Percentiles rank a stretch among this genome's conserved stretches.
Conservation (phyloP, 371 early-diverging fungal species). For the Cokeromyces recurvatus region DNA sequence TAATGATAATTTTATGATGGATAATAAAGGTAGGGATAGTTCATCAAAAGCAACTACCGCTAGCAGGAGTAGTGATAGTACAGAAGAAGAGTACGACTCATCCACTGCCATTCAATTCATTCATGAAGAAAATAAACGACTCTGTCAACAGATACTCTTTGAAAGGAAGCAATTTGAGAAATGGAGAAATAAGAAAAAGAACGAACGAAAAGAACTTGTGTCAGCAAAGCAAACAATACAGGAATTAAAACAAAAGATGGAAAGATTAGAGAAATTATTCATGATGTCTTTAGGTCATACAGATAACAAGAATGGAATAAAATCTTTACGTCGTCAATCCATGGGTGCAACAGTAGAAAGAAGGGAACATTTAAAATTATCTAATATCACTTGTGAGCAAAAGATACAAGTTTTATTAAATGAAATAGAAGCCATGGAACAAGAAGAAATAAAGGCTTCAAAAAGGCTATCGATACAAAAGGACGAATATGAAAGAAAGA, state of each 20-base stretch:
- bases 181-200: constrained; percentile 4
- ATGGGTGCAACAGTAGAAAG: constrained; percentile 10
- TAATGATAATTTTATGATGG: background rate
- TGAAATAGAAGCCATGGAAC: constrained; percentile 28
- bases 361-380: background rate
- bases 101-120: constrained; percentile 2
- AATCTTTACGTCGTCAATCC: background rate
- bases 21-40: background rate
- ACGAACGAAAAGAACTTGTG: no score
- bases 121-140: constrained; percentile 14
- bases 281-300: background rate
- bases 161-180: constrained; percentile 11
- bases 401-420: constrained; percentile 19
- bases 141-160: constrained; percentile 8
- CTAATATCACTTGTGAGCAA: constrained; percentile 3
- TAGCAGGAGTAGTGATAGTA: background rate
- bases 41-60: background rate
- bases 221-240: constrained; percentile 1
- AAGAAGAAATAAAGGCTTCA: no score
- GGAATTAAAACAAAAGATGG: background rate
- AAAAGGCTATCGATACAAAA: no score
- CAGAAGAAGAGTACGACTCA: no score
- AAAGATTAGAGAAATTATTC: constrained; percentile 1
- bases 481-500: no score
- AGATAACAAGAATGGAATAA: no score